Evolutionary conservation across 2,329 filamentous ascomycete genomes (phyloP), one percentile per base, ranked within the genome.

Genomic region (Calonectria pseudoreteaudii): DNA sequence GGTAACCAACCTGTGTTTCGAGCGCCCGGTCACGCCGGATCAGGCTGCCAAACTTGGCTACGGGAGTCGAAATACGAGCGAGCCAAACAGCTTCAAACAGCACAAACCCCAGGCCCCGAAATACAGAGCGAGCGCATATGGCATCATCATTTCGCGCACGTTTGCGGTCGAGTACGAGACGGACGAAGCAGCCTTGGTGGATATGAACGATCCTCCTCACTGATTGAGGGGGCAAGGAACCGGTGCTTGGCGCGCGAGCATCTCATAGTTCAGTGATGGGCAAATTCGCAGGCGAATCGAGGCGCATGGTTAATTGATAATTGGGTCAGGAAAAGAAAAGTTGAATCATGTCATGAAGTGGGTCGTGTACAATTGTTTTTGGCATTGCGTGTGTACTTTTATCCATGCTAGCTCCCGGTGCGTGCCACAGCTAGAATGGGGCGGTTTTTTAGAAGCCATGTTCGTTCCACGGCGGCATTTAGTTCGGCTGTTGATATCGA

Each of bases 161-260:
- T 62, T 62, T 62, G 56, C 34, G 23, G 13, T 62, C 23, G 56
- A 62, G 56, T 62, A 62, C 56, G 34, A 62, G 23, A 62, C 56
- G 13, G 56, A 62, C 23, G 56, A 62, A 38, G 26, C 56, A 2
- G 34, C 56, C 2, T 62, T 62, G 23, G 56, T 62, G 13, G 20
- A 41, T 2, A 38, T 41, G 34, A 36, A 62, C 20, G 10, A 41
- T 23, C 14, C n/a, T 4, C 56, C n/a, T 4, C 56, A 41, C 56
- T 36, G n/a, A 62, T 1, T 8, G 7, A 20, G 14, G 4, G 6
- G 20, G 23, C 3, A 6, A 18, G 8, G 20, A 28, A 23, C 28
- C 20, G 2, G 30, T 36, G 56, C n/a, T 28, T 30, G n/a, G 13
- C 5, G 16, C 11, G 13, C n/a, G 11, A 23, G 36, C n/a, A 4